These are phyloP conservation scores for Tritrichomonas musculus DNA, from an alignment of 208 protist species.

Conservation along the genomic window DNA sequence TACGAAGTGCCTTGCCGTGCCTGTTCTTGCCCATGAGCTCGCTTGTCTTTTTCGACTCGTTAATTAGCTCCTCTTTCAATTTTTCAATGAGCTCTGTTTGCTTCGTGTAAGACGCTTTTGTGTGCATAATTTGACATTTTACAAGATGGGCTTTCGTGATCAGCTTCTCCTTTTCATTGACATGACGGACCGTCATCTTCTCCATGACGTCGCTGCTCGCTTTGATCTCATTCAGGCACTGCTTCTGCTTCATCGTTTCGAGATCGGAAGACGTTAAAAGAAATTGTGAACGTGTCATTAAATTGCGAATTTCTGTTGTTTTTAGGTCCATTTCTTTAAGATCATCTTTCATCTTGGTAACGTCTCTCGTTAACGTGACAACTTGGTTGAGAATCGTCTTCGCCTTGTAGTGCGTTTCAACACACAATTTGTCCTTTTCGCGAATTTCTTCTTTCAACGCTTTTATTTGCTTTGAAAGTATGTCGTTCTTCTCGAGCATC, in stretches of 20 bases:
- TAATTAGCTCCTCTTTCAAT: background rate
- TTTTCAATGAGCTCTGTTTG: background rate
- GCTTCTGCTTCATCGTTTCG: background rate
- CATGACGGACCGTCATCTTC: background rate
- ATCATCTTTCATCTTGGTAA: background rate
- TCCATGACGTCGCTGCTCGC: background rate
- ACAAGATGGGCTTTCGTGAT: background rate
- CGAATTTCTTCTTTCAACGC: background rate
- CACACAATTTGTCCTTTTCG: background rate
- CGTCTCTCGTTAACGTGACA: background rate
- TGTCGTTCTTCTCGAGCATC: background rate
- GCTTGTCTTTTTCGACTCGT: background rate
- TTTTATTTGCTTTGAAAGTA: background rate
- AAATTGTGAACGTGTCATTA: background rate
- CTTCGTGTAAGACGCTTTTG: background rate
- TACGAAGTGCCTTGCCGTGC: background rate
- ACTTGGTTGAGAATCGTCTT: background rate
- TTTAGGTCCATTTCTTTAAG: background rate
- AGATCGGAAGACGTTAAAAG: background rate
- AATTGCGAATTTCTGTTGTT: background rate
- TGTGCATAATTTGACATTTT: background rate
- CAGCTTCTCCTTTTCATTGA: background rate
- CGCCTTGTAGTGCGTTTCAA: background rate
- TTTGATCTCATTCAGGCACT: background rate
- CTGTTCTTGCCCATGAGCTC: background rate